Evolutionary conservation across 179 eudicot species (phyloP).

Genomic region (Drosera spatulata): DNA sequence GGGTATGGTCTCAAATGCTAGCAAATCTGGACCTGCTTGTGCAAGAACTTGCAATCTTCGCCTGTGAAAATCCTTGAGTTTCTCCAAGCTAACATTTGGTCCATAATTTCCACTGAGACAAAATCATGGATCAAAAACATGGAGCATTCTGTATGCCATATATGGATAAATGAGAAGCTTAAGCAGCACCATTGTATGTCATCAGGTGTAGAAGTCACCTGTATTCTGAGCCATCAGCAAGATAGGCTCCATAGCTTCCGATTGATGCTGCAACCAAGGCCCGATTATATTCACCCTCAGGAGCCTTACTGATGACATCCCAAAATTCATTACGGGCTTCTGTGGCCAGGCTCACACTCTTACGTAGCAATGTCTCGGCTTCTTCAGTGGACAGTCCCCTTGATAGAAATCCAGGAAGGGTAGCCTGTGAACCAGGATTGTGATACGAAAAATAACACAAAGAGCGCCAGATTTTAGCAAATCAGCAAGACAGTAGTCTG

Average conservation of each 20-base stretch:
- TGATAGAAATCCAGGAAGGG: slow-evolving; percentile 57
- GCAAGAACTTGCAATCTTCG: slow-evolving; percentile 58
- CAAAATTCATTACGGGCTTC: slow-evolving; percentile 45
- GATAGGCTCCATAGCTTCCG: slow-evolving; percentile 73
- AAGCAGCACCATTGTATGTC: background rate
- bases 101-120: slow-evolving; percentile 48
- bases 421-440: slow-evolving; percentile 23
- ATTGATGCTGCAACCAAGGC: slow-evolving; percentile 62
- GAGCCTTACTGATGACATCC: slow-evolving; percentile 12
- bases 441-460: background rate
- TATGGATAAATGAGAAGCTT: background rate
- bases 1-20: slow-evolving; percentile 69
- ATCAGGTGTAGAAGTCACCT: slow-evolving; percentile 14
- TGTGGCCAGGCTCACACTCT: slow-evolving; percentile 45
- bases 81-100: slow-evolving; percentile 20
- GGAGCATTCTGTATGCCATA: background rate
- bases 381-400: slow-evolving; percentile 42
- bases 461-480: background rate
- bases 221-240: slow-evolving; percentile 71
- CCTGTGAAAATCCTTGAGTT: slow-evolving; percentile 55
- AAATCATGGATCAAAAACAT: background rate
- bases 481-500: too few species aligned
- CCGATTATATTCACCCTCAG: background rate
- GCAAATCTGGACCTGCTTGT: slow-evolving; percentile 50
- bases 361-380: slow-evolving; percentile 39